Conservation (phyloP, 176 grass and related monocot species). For the Bothriochloa decipiens region DNA sequence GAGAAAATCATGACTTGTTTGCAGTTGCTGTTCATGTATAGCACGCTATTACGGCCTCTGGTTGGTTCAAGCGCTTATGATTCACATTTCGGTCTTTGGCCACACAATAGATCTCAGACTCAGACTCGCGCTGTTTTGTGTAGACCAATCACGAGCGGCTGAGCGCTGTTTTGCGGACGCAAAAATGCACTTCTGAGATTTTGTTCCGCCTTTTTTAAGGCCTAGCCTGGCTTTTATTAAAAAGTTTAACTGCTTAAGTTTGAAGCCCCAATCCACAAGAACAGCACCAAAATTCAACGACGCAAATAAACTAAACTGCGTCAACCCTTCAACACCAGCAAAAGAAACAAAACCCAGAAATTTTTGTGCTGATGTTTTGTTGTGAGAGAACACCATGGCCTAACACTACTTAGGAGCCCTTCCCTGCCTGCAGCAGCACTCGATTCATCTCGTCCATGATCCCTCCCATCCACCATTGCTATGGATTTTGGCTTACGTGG, state of each 20-base stretch:
- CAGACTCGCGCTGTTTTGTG: not conserved
- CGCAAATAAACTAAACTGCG: not conserved
- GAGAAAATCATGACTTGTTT: slow-evolving; percentile 32
- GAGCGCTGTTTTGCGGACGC: not conserved
- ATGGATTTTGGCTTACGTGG: too few relatives aligned
- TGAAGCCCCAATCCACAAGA: not conserved
- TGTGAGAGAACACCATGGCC: too few relatives aligned
- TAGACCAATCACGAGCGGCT: not conserved
- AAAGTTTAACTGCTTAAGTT: not conserved
- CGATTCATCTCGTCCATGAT: too few relatives aligned
- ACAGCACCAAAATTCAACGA: not conserved
- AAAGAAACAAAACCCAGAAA: too few relatives aligned
- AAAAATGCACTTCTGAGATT: not conserved
- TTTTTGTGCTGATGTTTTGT: too few relatives aligned
- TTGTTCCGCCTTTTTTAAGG: not conserved
- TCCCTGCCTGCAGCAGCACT: too few relatives aligned
- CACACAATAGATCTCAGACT: not conserved
- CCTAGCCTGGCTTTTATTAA: not conserved
- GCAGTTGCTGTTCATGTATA: not conserved
- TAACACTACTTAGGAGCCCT: too few relatives aligned
- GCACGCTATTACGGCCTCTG: not conserved
- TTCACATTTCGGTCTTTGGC: not conserved
- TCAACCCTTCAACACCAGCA: not conserved
- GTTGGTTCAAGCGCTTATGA: not conserved
- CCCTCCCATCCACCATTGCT: too few relatives aligned